phyloP scores from a whole-genome alignment of 2,329 filamentous ascomycete species.

The Colletotrichum paranaense region DNA sequence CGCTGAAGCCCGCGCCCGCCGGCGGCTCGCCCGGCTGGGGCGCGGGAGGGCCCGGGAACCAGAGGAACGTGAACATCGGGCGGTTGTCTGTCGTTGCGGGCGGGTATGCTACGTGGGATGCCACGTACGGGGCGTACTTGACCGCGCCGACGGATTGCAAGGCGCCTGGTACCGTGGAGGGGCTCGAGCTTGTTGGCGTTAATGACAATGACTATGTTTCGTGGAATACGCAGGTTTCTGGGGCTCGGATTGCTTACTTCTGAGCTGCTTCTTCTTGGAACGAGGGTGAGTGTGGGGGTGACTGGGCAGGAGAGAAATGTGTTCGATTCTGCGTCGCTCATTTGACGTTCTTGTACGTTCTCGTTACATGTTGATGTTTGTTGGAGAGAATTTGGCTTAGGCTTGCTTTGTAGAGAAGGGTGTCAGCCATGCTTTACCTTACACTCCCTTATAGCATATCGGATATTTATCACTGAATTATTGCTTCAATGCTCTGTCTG shows the following conservation, averaged over 20 bases:
- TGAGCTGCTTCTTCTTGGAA: neutral
- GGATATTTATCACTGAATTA: neutral
- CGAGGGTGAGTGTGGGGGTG: neutral
- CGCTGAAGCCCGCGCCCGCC: slow-evolving; percentile 37
- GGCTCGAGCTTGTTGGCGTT: slow-evolving; percentile 35
- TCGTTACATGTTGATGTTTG: neutral
- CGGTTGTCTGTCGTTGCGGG: slow-evolving; percentile 14
- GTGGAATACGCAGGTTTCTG: slow-evolving; percentile 22
- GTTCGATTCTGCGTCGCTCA: slow-evolving; percentile 8
- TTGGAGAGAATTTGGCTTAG: no score
- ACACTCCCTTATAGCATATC: neutral
- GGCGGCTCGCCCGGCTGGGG: slow-evolving; percentile 37
- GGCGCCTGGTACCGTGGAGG: slow-evolving; percentile 30
- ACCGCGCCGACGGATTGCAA: slow-evolving; percentile 34
- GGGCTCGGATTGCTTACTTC: slow-evolving; percentile 31
- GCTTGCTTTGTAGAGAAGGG: neutral
- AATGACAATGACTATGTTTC: slow-evolving; percentile 33
- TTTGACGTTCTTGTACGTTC: neutral
- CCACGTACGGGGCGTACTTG: slow-evolving; percentile 30
- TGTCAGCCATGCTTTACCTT: neutral
- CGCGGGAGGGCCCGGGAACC: slow-evolving; percentile 41
- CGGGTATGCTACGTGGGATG: slow-evolving; percentile 31
- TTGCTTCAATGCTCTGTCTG: neutral
- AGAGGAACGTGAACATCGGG: slow-evolving; percentile 39
- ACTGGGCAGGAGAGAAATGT: no score